phyloP scores from a whole-genome alignment of 345 rosid genomes.

The Eucalyptus microcorys region DNA sequence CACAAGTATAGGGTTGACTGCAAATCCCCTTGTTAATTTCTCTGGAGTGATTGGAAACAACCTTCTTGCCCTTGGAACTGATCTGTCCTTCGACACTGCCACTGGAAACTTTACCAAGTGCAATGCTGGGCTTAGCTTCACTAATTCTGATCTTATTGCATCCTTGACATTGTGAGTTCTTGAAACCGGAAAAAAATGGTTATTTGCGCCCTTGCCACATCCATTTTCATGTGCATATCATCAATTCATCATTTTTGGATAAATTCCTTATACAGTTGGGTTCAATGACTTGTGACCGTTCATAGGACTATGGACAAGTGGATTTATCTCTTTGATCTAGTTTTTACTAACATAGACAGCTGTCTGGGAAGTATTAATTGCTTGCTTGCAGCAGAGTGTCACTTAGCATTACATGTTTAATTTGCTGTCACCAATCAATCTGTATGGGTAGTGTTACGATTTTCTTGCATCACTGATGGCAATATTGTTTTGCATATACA shows the following conservation, averaged over 20 bases:
- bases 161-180: constrained; percentile 66
- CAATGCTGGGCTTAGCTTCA: constrained; percentile 65
- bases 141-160: constrained; percentile 66
- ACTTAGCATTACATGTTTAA: neutral
- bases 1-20: constrained; percentile 75
- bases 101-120: constrained; percentile 62
- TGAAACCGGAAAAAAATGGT: neutral
- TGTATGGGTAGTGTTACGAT: neutral
- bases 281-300: neutral
- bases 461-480: neutral
- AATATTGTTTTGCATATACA: neutral
- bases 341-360: neutral
- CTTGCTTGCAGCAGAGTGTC: neutral
- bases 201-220: neutral
- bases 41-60: constrained; percentile 78
- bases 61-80: constrained; percentile 65
- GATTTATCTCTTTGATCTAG: neutral
- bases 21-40: constrained; percentile 75
- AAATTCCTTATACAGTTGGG: neutral
- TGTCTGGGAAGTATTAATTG: neutral
- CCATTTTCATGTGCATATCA: neutral
- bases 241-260: neutral
- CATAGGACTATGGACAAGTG: neutral
- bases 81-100: constrained; percentile 71
- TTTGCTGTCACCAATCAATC: neutral